phyloP scores from a whole-genome alignment of 192 early-diverging fungal genomes.

The Gigaspora rosea region DNA sequence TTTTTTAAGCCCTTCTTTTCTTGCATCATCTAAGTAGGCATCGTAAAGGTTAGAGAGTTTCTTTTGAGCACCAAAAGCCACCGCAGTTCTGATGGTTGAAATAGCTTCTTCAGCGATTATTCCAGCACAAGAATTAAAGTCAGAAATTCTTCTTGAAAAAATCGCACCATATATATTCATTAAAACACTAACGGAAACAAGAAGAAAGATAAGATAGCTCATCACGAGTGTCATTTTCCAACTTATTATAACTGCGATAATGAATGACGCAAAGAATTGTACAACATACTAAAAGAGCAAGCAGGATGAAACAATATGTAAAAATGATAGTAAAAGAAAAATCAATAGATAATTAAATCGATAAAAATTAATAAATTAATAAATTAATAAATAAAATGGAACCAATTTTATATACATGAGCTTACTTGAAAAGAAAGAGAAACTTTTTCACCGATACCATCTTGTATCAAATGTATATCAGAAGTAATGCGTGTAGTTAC shows the following conservation, averaged over 20 bases:
- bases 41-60: constrained; percentile 62
- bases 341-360: no score
- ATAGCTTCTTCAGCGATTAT: constrained; percentile 84
- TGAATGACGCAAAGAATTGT: constrained; percentile 69
- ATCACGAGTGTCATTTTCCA: constrained; percentile 39
- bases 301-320: constrained; percentile 43
- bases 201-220: constrained; percentile 24
- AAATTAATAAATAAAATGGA: no score
- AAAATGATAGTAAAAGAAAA: no score
- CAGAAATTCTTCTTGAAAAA: constrained; percentile 46
- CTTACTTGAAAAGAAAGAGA: constrained; percentile 12
- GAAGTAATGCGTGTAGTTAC: constrained; percentile 80
- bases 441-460: constrained; percentile 82
- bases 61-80: constrained; percentile 76
- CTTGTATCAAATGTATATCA: constrained; percentile 83
- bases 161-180: constrained; percentile 54
- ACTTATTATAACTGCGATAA: constrained; percentile 72
- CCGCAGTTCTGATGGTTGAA: constrained; percentile 79
- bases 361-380: no score
- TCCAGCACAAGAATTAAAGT: constrained; percentile 79
- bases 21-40: constrained; percentile 64
- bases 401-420: no score
- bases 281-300: constrained; percentile 55
- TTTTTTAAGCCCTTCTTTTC: constrained; percentile 61
- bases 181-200: constrained; percentile 32